Evolutionary conservation across 495 filamentous ascomycete species (phyloP), one percentile per base, ranked within the genome.

Genomic region (Letharia lupina): DNA sequence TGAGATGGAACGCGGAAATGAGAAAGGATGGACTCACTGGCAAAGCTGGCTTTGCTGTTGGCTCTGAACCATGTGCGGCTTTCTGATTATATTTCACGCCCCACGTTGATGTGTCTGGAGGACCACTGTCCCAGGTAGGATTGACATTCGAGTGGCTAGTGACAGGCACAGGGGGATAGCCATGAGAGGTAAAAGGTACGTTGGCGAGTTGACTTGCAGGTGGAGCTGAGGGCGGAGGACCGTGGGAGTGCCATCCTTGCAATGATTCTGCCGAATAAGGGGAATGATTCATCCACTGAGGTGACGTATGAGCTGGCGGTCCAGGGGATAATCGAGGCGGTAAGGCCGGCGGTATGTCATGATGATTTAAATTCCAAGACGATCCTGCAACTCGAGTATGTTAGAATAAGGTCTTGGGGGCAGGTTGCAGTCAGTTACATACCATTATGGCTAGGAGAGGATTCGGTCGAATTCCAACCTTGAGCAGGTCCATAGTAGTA

Each of bases 51-150:
- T 70, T 70, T 56, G 69, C 44, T 23, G 8, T 54, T 56, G 78
- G 75, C 18, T 72, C 70, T 37, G 76, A 70, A 7, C 67, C 71
- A 20, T 72, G 70, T 62, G 71, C 67, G 44, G 73, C 69, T 37
- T 76, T 74, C 47, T 77, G 76, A 58, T 80, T 79, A 66, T 78
- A 79, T 35, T 77, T 78, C 52, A 79, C 79, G 18, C 78, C 79
- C 80, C 79, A 79, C 1, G 70, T 70, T 33, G 76, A 75, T 7
- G 76, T 78, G 62, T 78, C 75, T 28, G 66, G 64, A 47, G 74
- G 68, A 23, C 65, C 68, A 73, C 74, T 58, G 70, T 73, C 39
- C 69, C 65, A 65, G 57, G 70, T 67, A 70, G 63, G 23, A 60
- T 72, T 56, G 57, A 62, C 61, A 47, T 69, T 57, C 33, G 65